Base-by-base conservation (phyloP, 2,329 filamentous ascomycete species). In the Penicillium sclerotigenum region DNA sequence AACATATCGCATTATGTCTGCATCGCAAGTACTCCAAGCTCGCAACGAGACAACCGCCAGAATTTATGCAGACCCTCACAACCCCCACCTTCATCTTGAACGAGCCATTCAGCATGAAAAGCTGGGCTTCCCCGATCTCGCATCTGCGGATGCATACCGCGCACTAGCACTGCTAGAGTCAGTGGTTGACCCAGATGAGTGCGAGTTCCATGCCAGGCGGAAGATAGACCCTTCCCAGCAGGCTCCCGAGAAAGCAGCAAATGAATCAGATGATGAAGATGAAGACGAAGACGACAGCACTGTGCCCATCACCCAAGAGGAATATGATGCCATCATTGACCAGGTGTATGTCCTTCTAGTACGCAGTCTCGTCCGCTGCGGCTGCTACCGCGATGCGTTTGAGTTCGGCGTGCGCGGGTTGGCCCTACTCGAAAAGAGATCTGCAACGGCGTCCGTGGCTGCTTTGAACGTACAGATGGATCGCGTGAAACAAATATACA, bases 131-230 rank as follows among this genome's bases (percentile, higher is more conserved):
- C 90, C 91, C 0, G 94, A 99, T 72, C 83, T 99, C 37, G 91
- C 91, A 5, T 87, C 88, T 11, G 90, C 91, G 33, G 92, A 97
- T 78, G 90, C 91, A 5, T 97, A 97, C 71, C 87, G 89, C 53
- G 91, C 92, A 1, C 81, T 97, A n/a, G 83, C 96, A 4, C 78
- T 99, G 45, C 83, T 89, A 16, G 93, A 97, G 68, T 90, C 94
- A 62, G 82, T 91, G 34, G 75, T 81, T 60, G 87, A 94, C 53
- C 73, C 73, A 54, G 89, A 93, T 59, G 83, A 84, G 37, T 92
- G 89, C 64, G 91, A 97, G 72, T 95, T 91, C 67, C 87, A 94
- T 69, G 85, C 91, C 73, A 87, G 46, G 68, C 77, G 57, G 64
- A 71, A 53, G 75, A 77, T 64, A 60, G 64, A 55, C 11, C 41